Evolutionary conservation across 768 basidiomycete genomes (phyloP).

Genomic region (Amyloporia xantha): DNA sequence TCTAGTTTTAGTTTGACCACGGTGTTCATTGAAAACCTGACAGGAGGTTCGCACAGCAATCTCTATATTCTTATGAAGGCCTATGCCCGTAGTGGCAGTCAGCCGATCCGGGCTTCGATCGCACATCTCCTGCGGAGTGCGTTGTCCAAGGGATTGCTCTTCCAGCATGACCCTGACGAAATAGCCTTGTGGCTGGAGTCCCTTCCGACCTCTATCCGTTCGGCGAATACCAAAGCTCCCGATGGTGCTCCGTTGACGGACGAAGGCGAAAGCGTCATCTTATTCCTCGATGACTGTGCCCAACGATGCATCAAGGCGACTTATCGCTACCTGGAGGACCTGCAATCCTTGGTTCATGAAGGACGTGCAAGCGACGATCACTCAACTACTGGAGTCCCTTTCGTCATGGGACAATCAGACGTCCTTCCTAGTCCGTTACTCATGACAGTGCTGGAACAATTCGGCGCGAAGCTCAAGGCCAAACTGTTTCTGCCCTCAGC

Average conservation of each 20-base stretch:
- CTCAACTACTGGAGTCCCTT: background rate
- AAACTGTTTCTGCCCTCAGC: slow-evolving; percentile 53
- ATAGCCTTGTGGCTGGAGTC: slow-evolving; percentile 67
- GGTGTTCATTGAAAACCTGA: background rate
- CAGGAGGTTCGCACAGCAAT: slow-evolving; percentile 48
- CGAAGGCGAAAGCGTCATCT: slow-evolving; percentile 49
- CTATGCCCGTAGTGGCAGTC: slow-evolving; percentile 42
- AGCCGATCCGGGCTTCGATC: slow-evolving; percentile 48
- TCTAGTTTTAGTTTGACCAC: background rate
- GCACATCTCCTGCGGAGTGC: slow-evolving; percentile 50
- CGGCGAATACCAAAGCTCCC: slow-evolving; percentile 34
- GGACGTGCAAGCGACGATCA: background rate
- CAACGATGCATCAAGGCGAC: slow-evolving; percentile 78
- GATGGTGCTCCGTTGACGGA: slow-evolving; percentile 48
- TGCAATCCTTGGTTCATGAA: slow-evolving; percentile 30
- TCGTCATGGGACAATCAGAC: slow-evolving; percentile 21
- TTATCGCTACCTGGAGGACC: slow-evolving; percentile 78
- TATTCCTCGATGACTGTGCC: slow-evolving; percentile 82
- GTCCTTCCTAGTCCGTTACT: slow-evolving; percentile 65
- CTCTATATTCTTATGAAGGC: slow-evolving; percentile 67
- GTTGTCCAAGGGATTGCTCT: slow-evolving; percentile 70
- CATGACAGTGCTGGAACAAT: slow-evolving; percentile 75
- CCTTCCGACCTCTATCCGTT: slow-evolving; percentile 43
- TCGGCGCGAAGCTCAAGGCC: slow-evolving; percentile 57
- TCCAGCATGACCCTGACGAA: slow-evolving; percentile 72